Percentiles rank a stretch among this genome's conserved stretches.
Evolutionary conservation across 2,329 filamentous ascomycete species (phyloP).

Genomic region (Tolypocladium paradoxum): DNA sequence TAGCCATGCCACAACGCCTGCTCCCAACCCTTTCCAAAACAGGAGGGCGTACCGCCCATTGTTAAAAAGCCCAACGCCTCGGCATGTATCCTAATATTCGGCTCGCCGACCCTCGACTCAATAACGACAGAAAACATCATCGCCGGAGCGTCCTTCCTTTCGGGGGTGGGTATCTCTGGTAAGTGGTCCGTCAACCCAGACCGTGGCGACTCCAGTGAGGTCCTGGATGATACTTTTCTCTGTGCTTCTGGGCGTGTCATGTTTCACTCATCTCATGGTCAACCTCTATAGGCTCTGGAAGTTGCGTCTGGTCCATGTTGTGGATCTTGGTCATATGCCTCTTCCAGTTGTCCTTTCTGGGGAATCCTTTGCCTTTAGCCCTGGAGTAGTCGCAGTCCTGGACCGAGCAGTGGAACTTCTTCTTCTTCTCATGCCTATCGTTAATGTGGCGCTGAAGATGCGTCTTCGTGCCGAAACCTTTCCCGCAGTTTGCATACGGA

Average conservation of each 20-base stretch:
- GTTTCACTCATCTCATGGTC: conserved; percentile 23
- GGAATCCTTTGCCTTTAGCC: conserved; percentile 46
- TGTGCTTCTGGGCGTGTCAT: neutral
- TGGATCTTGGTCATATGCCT: conserved; percentile 53
- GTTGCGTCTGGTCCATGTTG: conserved; percentile 25
- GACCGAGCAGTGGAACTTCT: conserved; percentile 47
- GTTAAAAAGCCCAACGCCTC: neutral
- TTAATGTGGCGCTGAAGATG: conserved; percentile 52
- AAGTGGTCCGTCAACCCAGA: neutral
- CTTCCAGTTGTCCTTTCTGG: conserved; percentile 53
- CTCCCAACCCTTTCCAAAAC: neutral
- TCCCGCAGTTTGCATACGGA: conserved; percentile 39
- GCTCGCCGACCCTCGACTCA: neutral
- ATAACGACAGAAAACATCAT: neutral
- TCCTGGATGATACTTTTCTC: neutral
- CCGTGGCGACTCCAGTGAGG: neutral
- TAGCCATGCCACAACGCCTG: neutral
- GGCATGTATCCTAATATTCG: neutral
- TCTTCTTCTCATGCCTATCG: conserved; percentile 49
- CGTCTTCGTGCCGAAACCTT: conserved; percentile 50
- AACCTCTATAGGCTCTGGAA: conserved; percentile 31
- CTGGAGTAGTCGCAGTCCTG: conserved; percentile 45
- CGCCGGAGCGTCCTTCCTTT: neutral
- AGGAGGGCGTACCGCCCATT: neutral
- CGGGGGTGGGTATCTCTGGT: neutral